Evolutionary conservation across 306 rosid species (phyloP).

Genomic region (Dryas octopetala): DNA sequence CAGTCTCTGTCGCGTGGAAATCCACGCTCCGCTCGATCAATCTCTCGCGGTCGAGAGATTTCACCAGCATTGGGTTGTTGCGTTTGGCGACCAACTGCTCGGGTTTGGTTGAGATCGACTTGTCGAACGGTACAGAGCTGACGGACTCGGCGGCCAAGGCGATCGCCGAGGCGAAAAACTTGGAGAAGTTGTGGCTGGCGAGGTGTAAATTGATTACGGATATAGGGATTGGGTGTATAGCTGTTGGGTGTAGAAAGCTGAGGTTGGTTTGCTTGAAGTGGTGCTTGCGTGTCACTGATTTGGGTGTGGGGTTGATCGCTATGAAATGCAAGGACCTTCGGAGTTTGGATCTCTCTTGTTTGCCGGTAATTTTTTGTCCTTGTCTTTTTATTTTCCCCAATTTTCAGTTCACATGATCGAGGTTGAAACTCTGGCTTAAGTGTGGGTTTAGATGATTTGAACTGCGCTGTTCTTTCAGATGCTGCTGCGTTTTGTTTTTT

Average conservation of each 20-base stretch:
- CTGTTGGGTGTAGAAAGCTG: conserved; percentile 81
- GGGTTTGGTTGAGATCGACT: conserved; percentile 61
- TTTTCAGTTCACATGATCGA: not conserved
- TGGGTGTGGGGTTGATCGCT: conserved; percentile 85
- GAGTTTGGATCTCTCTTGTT: conserved; percentile 74
- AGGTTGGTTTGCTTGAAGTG: conserved; percentile 62
- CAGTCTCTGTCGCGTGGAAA: conserved; percentile 39
- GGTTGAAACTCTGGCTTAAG: not conserved
- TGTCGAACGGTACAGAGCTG: conserved; percentile 70
- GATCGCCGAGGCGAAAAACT: conserved; percentile 65
- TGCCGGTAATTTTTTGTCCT: conserved; percentile 48
- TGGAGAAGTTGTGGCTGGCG: conserved; percentile 62
- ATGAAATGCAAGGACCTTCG: conserved; percentile 67
- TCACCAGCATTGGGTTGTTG: conserved; percentile 49
- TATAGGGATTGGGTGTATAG: conserved; percentile 81
- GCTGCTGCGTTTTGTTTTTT: not conserved
- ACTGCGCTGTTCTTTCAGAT: not conserved
- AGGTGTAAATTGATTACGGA: conserved; percentile 77
- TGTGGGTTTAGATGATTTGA: not conserved
- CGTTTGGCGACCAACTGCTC: conserved; percentile 37
- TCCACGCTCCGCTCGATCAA: conserved; percentile 49
- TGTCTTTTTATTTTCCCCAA: not conserved
- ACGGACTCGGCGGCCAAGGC: conserved; percentile 62
- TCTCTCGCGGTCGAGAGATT: conserved; percentile 64
- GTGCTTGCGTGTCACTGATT: conserved; percentile 79